Base-by-base conservation (phyloP, 768 basidiomycete species). In the Suillus weaverae region DNA sequence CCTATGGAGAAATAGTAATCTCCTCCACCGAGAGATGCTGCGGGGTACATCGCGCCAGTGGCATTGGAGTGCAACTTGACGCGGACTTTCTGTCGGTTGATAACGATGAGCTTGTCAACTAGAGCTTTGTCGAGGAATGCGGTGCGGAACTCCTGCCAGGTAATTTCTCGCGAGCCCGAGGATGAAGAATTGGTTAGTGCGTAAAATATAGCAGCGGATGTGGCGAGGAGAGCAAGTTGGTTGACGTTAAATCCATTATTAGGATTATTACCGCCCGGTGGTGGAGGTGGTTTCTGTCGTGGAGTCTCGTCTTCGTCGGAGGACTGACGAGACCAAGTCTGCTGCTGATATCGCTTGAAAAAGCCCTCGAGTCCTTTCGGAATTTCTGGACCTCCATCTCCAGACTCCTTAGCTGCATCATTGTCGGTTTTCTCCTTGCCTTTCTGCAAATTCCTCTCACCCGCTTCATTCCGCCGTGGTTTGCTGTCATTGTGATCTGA, bases 111-210 rank as follows among this genome's bases (percentile, higher is more conserved):
- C 72, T 89, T 95, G 70, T 98, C 95, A 43, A 99, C 97, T 61
- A 98, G 86, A 50, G 95, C 97, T 74, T 96, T 95, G 78, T 97
- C 91, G 54, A 99, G 89, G 82, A 99, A 94, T 11, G 95, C 94
- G 53, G 94, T 96, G 61, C 95, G 89, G 82, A 99, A 99, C 78
- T 99, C 97, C 79, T 98, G 96, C 97, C 97, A 99, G 68, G 97
- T 99, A 69, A 99, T 99, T 79, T 99, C 97, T 65, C 91, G 87
- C 1, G 90, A 86, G 32, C 80, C 78, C 0, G 79, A 75, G 5
- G 84, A 79, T 0, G 80, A 76, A 44, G 80, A 81, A 35, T 74
- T 73, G 14, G 87, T 84, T 64, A 86, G 81, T 16, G 85, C 84
- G 70, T 89, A 91, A 16, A 90, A 80, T 70, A 90, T 83, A 71